Conservation (phyloP, 495 filamentous ascomycete species). For the Penicillium longicatenatum region DNA sequence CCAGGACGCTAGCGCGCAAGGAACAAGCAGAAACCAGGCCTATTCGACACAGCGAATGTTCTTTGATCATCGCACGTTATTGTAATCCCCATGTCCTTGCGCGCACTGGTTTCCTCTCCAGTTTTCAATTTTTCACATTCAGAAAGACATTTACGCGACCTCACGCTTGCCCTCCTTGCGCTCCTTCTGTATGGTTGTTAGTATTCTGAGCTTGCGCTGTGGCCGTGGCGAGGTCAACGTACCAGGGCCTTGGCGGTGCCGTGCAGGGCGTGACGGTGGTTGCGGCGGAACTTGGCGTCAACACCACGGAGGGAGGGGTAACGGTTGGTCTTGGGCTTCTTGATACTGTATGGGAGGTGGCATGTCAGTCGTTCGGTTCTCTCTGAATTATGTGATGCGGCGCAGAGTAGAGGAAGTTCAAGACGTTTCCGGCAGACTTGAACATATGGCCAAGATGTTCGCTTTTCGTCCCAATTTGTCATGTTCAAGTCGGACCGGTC, state of each 20-base stretch:
- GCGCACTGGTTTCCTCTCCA: slow-evolving; percentile 36
- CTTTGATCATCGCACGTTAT: slow-evolving; percentile 43
- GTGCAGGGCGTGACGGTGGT: slow-evolving; percentile 98
- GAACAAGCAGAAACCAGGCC: slow-evolving; percentile 37
- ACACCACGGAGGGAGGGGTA: slow-evolving; percentile 98
- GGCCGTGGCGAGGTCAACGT: slow-evolving; percentile 44
- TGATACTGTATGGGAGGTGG: slow-evolving; percentile 70
- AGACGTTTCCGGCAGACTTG: slow-evolving; percentile 1
- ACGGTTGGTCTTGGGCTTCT: slow-evolving; percentile 98
- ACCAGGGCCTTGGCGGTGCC: slow-evolving; percentile 98
- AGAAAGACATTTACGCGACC: slow-evolving; percentile 65
- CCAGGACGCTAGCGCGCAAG: slow-evolving; percentile 28
- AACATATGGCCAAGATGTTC: slow-evolving; percentile 1
- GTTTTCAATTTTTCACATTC: slow-evolving; percentile 26
- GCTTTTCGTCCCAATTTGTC: background rate
- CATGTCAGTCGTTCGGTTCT: slow-evolving; percentile 35
- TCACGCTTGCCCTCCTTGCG: slow-evolving; percentile 95
- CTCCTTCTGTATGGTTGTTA: slow-evolving; percentile 79
- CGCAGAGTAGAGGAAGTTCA: background rate
- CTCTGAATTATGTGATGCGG: slow-evolving; percentile 9
- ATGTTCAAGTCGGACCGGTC: slow-evolving; percentile 8
- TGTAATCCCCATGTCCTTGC: slow-evolving; percentile 40
- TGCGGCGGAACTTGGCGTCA: slow-evolving; percentile 99
- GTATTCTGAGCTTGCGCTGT: slow-evolving; percentile 19
- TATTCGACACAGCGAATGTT: slow-evolving; percentile 34